A percentile compares a stretch with the other conserved stretches of the same genome.
Conservation (phyloP, 208 protist species). For the Blechomonas ayalai region DNA sequence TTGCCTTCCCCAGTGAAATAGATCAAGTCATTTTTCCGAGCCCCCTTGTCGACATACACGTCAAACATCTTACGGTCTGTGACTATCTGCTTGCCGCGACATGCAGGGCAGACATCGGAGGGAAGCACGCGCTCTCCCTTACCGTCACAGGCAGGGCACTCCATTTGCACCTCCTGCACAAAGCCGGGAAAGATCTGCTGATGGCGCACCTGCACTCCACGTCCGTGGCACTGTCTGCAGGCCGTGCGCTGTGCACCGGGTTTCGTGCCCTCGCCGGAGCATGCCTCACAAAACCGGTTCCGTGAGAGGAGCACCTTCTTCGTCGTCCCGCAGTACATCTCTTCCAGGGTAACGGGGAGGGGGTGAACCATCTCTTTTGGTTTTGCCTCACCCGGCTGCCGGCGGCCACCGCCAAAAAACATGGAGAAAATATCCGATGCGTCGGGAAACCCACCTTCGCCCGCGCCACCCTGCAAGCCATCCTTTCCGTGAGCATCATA, state of each 20-base stretch:
- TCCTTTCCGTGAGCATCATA: slow-evolving; percentile 98
- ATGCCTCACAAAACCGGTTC: slow-evolving; percentile 59
- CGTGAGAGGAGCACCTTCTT: slow-evolving; percentile 88
- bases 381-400: slow-evolving; percentile 73
- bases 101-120: slow-evolving; percentile 91
- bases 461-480: slow-evolving; percentile 87
- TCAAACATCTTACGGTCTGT: slow-evolving; percentile 92
- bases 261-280: slow-evolving; percentile 52
- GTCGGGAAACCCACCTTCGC: slow-evolving; percentile 51
- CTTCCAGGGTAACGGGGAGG: slow-evolving; percentile 91
- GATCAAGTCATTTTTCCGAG: slow-evolving; percentile 90
- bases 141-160: slow-evolving; percentile 90
- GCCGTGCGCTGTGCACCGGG: slow-evolving; percentile 30
- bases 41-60: slow-evolving; percentile 94
- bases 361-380: slow-evolving; percentile 92
- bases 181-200: slow-evolving; percentile 94
- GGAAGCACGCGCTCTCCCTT: slow-evolving; percentile 59
- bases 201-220: slow-evolving; percentile 78
- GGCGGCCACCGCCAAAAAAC: slow-evolving; percentile 82
- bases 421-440: slow-evolving; percentile 80
- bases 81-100: slow-evolving; percentile 87
- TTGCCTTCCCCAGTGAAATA: slow-evolving; percentile 93
- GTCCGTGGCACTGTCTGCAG: slow-evolving; percentile 90
- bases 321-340: slow-evolving; percentile 95
- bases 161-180: slow-evolving; percentile 83